Percentiles rank a stretch among this genome's conserved stretches.
Conservation (phyloP, 2,329 filamentous ascomycete species). For the Fusarium oligoseptatum region DNA sequence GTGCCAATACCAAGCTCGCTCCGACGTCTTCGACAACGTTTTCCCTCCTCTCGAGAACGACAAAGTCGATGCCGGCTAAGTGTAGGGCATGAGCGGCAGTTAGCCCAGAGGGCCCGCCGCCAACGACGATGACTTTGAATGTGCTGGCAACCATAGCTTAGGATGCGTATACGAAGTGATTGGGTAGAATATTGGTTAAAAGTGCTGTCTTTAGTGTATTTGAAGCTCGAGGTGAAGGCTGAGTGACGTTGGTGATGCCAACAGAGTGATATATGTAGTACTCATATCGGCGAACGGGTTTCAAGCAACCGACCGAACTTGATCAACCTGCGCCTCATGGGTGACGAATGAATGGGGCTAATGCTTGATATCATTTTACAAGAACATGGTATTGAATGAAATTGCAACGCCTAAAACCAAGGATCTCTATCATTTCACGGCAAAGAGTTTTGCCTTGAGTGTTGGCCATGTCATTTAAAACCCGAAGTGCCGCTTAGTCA, state of each 20-base stretch:
- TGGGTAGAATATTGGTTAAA: background rate
- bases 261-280: background rate
- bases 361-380: background rate
- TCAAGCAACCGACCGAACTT: background rate
- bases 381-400: background rate
- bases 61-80: conserved; percentile 49
- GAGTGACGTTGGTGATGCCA: background rate
- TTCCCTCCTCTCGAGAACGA: conserved; percentile 47
- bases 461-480: background rate
- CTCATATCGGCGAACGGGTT: background rate
- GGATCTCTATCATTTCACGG: background rate
- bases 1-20: background rate
- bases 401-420: background rate
- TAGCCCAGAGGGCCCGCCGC: conserved; percentile 49
- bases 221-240: background rate
- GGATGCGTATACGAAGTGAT: no score
- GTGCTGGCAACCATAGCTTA: background rate
- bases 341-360: background rate
- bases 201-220: background rate
- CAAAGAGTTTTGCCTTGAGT: background rate
- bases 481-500: background rate
- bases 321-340: background rate
- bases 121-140: conserved; percentile 48
- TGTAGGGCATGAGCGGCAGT: conserved; percentile 48
- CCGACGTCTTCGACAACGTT: conserved; percentile 12